Base-by-base conservation (phyloP, 2,329 filamentous ascomycete species). In the Trichoderma endophyticum region DNA sequence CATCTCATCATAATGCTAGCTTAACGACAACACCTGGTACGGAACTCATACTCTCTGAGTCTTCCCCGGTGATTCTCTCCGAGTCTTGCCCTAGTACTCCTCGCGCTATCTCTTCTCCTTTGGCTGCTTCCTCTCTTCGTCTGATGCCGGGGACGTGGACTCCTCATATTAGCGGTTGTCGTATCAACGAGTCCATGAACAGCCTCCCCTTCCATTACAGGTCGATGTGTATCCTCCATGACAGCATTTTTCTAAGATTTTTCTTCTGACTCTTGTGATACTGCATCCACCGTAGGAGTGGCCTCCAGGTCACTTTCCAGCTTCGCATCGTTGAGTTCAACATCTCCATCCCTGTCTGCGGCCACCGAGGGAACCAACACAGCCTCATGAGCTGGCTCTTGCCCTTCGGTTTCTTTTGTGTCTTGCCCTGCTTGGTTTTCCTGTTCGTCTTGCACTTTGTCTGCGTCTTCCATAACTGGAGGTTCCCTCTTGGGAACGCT, bases 401-500 rank as follows among this genome's bases (percentile, higher is more conserved):
- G 4, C 39, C 18, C 36, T 11, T 18, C 51, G 2, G 7, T 39
- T 39, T 21, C 34, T n/a, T 34, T 15, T 7, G 21, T 43, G 34
- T 7, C 32, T 34, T 59, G 7, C 26, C 51, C 34, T 7, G 48
- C 48, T 24, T 24, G 48, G 48, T 54, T 54, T 24, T 1, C 21
- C 11, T 54, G 11, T 54, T 24, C 48, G 11, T 69, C 70, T 14
- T 60, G 59, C 12, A 59, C 59, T n/a, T 72, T 65, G 7, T 56
- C 56, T 66, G 75, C 71, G 12, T 73, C 51, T 59, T 67, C 11
- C 14, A 74, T 15, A n/a, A 66, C 30, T 8, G 75, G 76, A 30
- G 74, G 74, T 59, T 77, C 75, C 36, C 85, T 82, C 70, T 82
- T 81, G 2, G 85, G 85, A 2, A 86, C 82, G 63, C 83, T 80